Evolutionary conservation across 129 eudicot genomes (phyloP).

Genomic region (Smallanthus sonchifolius): DNA sequence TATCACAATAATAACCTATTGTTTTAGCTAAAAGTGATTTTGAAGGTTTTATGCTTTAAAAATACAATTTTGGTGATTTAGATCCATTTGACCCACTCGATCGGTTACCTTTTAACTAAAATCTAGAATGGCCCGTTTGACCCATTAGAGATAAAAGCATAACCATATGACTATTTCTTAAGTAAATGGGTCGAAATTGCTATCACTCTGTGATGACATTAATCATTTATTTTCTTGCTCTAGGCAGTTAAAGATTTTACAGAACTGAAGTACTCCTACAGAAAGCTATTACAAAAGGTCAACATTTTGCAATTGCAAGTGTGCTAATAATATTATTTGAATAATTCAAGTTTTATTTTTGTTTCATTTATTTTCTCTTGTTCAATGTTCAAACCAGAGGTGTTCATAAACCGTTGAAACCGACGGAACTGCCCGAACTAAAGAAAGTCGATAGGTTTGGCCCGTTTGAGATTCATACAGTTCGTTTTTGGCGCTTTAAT

Average conservation of each 20-base stretch:
- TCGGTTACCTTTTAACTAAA: not conserved
- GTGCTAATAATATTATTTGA: not conserved
- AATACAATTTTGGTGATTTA: not conserved
- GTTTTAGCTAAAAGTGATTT: no score
- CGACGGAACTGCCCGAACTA: no score
- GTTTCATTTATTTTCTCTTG: not conserved
- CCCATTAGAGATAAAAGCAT: not conserved
- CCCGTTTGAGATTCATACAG: no score
- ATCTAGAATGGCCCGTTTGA: not conserved
- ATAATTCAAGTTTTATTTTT: not conserved
- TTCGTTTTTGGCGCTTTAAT: no score
- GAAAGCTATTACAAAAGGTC: not conserved
- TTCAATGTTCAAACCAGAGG: not conserved
- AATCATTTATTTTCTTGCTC: not conserved
- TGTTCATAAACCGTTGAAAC: no score
- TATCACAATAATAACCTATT: no score
- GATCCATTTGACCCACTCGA: not conserved
- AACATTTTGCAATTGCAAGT: not conserved
- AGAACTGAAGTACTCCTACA: not conserved
- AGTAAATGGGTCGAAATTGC: not conserved
- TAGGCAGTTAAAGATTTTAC: not conserved
- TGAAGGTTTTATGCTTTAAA: not conserved
- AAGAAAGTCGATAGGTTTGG: no score
- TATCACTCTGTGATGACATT: not conserved
- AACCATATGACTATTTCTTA: not conserved